These are phyloP conservation scores for Psilocybe azurescens DNA, from an alignment of 768 basidiomycete species.

Conservation along the genomic window DNA sequence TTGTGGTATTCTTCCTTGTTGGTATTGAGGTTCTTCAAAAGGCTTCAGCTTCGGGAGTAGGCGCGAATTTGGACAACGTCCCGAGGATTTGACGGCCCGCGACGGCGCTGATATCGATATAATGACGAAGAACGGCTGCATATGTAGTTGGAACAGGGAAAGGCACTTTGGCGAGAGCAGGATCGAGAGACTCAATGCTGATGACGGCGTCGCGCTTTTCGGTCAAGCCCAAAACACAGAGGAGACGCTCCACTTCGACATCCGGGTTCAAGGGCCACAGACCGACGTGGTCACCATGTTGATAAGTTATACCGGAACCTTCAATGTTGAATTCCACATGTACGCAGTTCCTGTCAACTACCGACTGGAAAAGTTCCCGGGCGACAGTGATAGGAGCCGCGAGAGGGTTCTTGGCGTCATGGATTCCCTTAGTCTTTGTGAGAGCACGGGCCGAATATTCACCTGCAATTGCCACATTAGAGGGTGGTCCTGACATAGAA, in stretches of 20 bases:
- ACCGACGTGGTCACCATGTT: constrained; percentile 97
- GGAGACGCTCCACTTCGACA: constrained; percentile 86
- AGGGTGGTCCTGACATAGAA: neutral
- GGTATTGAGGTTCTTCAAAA: constrained; percentile 76
- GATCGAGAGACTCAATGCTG: constrained; percentile 93
- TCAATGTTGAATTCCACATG: constrained; percentile 94
- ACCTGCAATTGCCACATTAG: constrained; percentile 48
- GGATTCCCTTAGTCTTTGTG: constrained; percentile 92
- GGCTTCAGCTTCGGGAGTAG: constrained; percentile 75
- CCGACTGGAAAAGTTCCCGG: constrained; percentile 83
- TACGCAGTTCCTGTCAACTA: constrained; percentile 86
- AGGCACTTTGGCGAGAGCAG: constrained; percentile 96
- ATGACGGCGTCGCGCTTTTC: constrained; percentile 85
- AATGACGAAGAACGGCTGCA: constrained; percentile 90
- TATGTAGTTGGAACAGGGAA: constrained; percentile 99
- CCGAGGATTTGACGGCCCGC: constrained; percentile 95
- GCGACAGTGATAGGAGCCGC: constrained; percentile 79
- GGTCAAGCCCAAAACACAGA: constrained; percentile 84
- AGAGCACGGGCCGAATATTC: constrained; percentile 96
- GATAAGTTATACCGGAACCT: constrained; percentile 97
- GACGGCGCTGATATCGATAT: constrained; percentile 95
- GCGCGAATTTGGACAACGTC: constrained; percentile 86
- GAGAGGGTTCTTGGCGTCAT: constrained; percentile 98
- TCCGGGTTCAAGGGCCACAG: constrained; percentile 98
- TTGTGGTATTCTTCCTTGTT: constrained; percentile 87